Percentiles rank a stretch among this genome's conserved stretches.
These are phyloP conservation scores for Chionographis japonica DNA, from an alignment of 106 monocot genomes.

Conservation along the genomic window DNA sequence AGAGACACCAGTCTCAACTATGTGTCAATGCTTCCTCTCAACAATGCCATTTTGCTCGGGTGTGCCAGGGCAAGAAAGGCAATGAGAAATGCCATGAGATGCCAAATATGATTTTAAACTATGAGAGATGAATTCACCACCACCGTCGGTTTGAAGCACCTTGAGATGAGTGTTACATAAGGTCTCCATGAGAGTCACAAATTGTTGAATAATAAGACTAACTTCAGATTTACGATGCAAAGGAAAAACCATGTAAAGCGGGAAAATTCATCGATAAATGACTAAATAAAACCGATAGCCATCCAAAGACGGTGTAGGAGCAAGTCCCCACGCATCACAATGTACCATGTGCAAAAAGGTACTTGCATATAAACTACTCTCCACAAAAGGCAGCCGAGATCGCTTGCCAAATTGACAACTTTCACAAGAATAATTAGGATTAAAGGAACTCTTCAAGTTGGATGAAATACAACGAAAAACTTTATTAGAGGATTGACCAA, in stretches of 20 bases:
- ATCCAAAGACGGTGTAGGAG: background rate
- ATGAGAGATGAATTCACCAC: no score
- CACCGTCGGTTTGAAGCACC: background rate
- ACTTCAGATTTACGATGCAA: no score
- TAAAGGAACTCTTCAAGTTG: background rate
- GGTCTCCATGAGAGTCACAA: no score
- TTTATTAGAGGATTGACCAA: background rate
- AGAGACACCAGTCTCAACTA: background rate
- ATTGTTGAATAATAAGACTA: no score
- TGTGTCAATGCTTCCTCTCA: background rate
- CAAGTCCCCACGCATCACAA: background rate
- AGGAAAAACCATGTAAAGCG: background rate
- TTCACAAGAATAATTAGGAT: background rate
- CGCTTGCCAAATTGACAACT: background rate
- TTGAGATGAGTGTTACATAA: background rate
- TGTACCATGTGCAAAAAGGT: background rate
- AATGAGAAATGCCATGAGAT: no score
- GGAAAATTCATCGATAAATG: background rate
- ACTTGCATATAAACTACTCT: background rate
- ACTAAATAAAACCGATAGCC: background rate
- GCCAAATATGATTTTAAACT: no score
- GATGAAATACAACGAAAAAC: background rate
- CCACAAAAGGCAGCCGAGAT: no score
- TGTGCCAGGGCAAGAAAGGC: background rate
- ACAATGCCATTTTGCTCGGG: background rate